These are phyloP conservation scores for Blastobotrys ciferrii DNA, from an alignment of 1,139 yeast genomes.

Conservation along the genomic window DNA sequence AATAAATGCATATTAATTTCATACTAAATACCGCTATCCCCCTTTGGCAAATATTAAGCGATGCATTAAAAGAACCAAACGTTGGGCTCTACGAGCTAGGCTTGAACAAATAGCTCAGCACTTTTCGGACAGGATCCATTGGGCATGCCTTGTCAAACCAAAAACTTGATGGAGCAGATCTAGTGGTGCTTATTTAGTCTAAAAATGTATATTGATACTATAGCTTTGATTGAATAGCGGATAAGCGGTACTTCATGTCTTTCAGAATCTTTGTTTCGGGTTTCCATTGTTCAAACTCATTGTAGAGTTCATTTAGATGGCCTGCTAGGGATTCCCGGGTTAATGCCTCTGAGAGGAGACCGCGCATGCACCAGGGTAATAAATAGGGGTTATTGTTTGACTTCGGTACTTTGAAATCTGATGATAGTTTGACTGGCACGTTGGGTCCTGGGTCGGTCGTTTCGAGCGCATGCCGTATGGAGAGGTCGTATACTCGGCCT, in stretches of 20 bases:
- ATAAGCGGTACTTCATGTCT: conserved; percentile 79
- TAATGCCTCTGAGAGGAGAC: conserved; percentile 58
- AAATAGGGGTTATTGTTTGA: conserved; percentile 74
- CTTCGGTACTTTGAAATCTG: conserved; percentile 32
- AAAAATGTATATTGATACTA: conserved; percentile 13
- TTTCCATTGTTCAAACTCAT: conserved; percentile 77
- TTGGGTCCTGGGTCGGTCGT: conserved; percentile 46
- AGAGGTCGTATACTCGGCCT: conserved; percentile 78
- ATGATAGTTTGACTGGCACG: conserved; percentile 28
- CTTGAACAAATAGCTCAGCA: background rate
- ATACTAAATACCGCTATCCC: conserved; percentile 6
- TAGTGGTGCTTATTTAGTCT: too few species aligned
- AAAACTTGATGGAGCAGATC: too few species aligned
- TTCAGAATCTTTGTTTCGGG: conserved; percentile 80
- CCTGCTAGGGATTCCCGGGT: conserved; percentile 40
- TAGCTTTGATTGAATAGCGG: conserved; percentile 48
- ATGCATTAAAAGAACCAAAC: background rate
- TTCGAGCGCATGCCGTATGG: conserved; percentile 69
- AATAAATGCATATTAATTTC: conserved; percentile 5
- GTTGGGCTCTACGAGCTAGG: too few species aligned
- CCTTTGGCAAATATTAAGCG: background rate
- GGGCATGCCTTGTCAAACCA: too few species aligned
- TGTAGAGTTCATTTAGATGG: conserved; percentile 60
- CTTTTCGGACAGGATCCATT: too few species aligned
- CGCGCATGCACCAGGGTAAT: conserved; percentile 90